Conservation (phyloP, 257 asterid genomes). For the Marsdenia floribunda region DNA sequence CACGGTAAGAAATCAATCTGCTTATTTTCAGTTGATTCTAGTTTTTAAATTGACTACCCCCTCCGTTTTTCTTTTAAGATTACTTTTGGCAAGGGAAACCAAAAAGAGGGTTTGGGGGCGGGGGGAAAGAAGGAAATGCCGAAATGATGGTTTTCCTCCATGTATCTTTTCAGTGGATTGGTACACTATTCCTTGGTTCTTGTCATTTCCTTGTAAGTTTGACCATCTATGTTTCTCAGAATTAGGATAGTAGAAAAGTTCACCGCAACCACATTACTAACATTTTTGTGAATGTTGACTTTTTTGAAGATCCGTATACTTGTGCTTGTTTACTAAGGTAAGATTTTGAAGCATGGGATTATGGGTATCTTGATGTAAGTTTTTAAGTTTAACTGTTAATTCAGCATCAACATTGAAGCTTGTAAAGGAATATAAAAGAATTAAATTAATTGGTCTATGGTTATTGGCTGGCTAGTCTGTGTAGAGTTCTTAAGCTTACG, state of each 20-base stretch:
- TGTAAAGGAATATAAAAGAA: not conserved
- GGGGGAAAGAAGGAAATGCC: not conserved
- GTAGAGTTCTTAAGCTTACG: not conserved
- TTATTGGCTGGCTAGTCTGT: not conserved
- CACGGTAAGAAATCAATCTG: constrained; percentile 41
- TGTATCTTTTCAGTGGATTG: not conserved
- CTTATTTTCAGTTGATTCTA: not conserved
- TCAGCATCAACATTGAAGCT: constrained; percentile 4
- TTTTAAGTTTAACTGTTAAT: not conserved
- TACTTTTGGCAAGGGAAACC: not conserved
- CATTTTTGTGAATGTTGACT: not conserved
- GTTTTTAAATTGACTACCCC: not conserved
- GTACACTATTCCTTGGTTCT: not conserved
- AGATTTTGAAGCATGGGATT: not conserved
- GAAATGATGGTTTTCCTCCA: not conserved
- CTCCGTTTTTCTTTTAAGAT: not conserved
- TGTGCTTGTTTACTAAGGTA: not conserved
- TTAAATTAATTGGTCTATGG: not conserved
- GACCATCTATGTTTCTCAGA: not conserved
- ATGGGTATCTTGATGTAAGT: not conserved
- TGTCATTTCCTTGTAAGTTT: not conserved
- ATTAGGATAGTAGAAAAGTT: not conserved
- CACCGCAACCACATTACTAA: not conserved
- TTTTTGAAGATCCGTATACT: not conserved
- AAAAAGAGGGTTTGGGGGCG: no score